Percentiles rank a stretch among this genome's conserved stretches.
Conservation (phyloP, 2,329 filamentous ascomycete species). For the Rugonectria rugulosa region DNA sequence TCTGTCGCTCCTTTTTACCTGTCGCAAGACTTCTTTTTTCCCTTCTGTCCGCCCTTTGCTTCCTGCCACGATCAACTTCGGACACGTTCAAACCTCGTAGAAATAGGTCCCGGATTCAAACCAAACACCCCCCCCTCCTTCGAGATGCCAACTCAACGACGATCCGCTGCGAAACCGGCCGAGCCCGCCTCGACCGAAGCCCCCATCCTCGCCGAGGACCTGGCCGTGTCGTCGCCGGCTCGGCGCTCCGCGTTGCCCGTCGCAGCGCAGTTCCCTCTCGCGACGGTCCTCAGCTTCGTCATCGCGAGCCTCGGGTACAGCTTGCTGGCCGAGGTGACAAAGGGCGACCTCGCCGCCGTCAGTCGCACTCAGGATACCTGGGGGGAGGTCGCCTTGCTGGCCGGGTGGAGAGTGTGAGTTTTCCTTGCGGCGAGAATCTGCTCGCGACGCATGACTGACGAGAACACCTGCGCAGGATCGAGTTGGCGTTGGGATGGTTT, state of each 20-base stretch:
- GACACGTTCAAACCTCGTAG: too few relatives aligned
- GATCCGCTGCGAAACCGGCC: conserved; percentile 22
- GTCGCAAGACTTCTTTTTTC: too few relatives aligned
- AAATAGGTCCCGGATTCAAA: too few relatives aligned
- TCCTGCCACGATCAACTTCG: too few relatives aligned
- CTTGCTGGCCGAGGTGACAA: conserved; percentile 64
- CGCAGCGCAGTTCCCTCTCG: conserved; percentile 59
- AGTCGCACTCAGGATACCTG: conserved; percentile 70
- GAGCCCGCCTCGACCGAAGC: conserved; percentile 26
- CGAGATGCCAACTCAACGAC: conserved; percentile 30
- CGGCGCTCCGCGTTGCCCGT: conserved; percentile 49
- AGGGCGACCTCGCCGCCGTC: conserved; percentile 71
- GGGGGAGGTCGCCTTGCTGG: conserved; percentile 64
- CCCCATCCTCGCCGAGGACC: conserved; percentile 5
- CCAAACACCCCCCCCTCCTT: too few relatives aligned
- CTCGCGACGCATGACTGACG: conserved; percentile 10
- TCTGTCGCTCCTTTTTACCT: too few relatives aligned
- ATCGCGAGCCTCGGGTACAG: conserved; percentile 72
- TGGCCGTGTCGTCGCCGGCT: conserved; percentile 2
- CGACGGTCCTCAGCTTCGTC: conserved; percentile 63
- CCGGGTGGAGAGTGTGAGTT: conserved; percentile 65
- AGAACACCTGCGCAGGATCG: conserved; percentile 56
- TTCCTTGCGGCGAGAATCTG: neutral
- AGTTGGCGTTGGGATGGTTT: conserved; percentile 78
- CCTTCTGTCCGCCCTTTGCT: too few relatives aligned